A percentile compares a stretch with the other conserved stretches of the same genome.
phyloP scores from a whole-genome alignment of 345 rosid species.

The Eucalyptus virginea region DNA sequence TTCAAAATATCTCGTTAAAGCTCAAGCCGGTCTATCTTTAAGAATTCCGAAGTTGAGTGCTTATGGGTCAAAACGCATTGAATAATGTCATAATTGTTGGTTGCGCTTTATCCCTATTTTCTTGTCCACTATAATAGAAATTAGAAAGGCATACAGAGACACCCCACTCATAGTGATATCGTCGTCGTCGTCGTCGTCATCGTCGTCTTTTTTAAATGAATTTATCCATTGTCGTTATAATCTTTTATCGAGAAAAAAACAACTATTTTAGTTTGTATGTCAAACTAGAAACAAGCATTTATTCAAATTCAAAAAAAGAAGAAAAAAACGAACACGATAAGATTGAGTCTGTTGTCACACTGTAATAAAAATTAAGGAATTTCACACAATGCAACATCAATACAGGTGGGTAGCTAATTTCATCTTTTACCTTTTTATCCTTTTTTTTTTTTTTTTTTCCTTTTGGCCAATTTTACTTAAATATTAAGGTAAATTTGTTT shows the following conservation, averaged over 20 bases:
- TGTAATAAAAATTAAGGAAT: not conserved
- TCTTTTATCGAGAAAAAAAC: not conserved
- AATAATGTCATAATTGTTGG: not conserved
- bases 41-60: not conserved
- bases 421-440: not conserved
- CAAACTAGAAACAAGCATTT: not conserved
- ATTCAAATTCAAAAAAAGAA: not conserved
- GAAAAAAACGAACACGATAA: no score
- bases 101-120: not conserved
- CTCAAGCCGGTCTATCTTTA: not conserved
- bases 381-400: no score
- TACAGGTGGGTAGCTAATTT: not conserved
- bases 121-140: not conserved
- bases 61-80: not conserved
- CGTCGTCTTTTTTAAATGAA: no score
- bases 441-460: no score
- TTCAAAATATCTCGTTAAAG: not conserved
- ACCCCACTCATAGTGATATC: not conserved
- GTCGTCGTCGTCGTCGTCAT: accelerated
- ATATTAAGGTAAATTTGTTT: not conserved
- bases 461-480: not conserved
- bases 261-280: not conserved
- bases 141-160: not conserved
- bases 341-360: not conserved
- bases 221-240: not conserved